phyloP scores from a whole-genome alignment of 2,329 filamentous ascomycete genomes.

The Talaromyces sp. region DNA sequence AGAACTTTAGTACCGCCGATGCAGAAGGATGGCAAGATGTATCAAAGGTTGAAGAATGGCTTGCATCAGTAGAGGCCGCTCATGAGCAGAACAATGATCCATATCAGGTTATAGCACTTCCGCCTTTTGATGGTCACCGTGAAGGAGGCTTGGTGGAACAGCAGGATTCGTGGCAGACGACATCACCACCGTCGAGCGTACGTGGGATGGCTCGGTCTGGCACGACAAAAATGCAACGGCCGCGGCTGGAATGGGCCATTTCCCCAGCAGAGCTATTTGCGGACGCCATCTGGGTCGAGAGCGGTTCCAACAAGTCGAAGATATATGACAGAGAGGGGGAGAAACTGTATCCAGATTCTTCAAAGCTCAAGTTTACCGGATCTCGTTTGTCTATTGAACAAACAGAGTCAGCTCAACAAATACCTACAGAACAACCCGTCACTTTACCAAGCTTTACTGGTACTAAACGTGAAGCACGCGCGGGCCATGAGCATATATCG shows the following conservation, averaged over 20 bases:
- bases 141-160: conserved; percentile 21
- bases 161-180: conserved; percentile 28
- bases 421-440: conserved; percentile 25
- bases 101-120: conserved; percentile 47
- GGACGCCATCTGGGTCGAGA: conserved; percentile 87
- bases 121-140: conserved; percentile 38
- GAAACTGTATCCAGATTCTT: conserved; percentile 57
- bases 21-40: conserved; percentile 75
- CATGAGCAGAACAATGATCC: conserved; percentile 47
- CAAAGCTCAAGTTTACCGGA: conserved; percentile 28
- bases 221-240: conserved; percentile 62
- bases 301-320: conserved; percentile 72
- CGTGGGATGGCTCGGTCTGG: conserved; percentile 43
- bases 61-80: conserved; percentile 64
- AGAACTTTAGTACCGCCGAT: conserved; percentile 70
- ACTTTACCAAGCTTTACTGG: conserved; percentile 44
- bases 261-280: conserved; percentile 82
- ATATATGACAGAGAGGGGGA: conserved; percentile 78
- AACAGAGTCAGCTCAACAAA: not conserved
- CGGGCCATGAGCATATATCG: conserved; percentile 57
- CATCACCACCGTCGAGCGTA: conserved; percentile 44
- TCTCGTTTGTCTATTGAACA: conserved; percentile 25
- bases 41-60: conserved; percentile 70
- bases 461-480: conserved; percentile 44
- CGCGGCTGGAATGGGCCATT: conserved; percentile 80